A percentile compares a stretch with the other conserved stretches of the same genome.
Conservation (phyloP, 1,139 yeast species). For the Protomyces pachydermus region DNA sequence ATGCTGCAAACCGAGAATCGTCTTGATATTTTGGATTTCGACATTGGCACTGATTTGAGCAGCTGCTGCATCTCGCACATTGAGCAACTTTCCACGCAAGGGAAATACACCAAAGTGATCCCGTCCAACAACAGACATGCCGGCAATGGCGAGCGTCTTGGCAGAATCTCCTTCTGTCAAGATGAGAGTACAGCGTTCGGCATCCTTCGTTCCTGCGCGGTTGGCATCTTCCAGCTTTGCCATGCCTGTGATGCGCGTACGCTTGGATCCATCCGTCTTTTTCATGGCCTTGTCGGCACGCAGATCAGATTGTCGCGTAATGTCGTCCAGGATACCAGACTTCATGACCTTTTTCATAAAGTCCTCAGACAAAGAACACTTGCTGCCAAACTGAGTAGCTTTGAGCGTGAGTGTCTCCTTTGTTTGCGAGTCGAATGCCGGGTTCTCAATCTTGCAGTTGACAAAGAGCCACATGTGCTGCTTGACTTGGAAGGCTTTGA, state of each 20-base stretch:
- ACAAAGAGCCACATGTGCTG: slow-evolving; percentile 86
- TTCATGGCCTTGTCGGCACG: slow-evolving; percentile 85
- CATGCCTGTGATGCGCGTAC: slow-evolving; percentile 80
- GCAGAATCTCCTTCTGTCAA: slow-evolving; percentile 99
- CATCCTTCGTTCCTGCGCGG: slow-evolving; percentile 91
- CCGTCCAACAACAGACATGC: slow-evolving; percentile 91
- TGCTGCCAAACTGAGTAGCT: slow-evolving; percentile 82
- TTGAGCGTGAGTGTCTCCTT: slow-evolving; percentile 93
- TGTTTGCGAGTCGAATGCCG: slow-evolving; percentile 96
- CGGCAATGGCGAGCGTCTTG: slow-evolving; percentile 84
- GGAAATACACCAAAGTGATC: slow-evolving; percentile 96
- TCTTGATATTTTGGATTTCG: slow-evolving; percentile 91
- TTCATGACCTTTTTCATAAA: slow-evolving; percentile 68
- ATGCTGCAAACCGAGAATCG: slow-evolving; percentile 93
- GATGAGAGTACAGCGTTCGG: slow-evolving; percentile 84
- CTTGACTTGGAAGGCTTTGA: slow-evolving; percentile 82
- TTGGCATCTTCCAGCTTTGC: slow-evolving; percentile 94
- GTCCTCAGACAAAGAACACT: slow-evolving; percentile 65
- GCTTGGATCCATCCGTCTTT: slow-evolving; percentile 84
- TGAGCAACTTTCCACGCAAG: slow-evolving; percentile 84
- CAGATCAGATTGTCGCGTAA: slow-evolving; percentile 74
- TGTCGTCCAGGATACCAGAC: slow-evolving; percentile 77
- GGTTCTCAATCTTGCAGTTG: slow-evolving; percentile 90
- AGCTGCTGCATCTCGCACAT: slow-evolving; percentile 92
- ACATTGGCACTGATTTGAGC: slow-evolving; percentile 90